Conservation (phyloP, 2,329 filamentous ascomycete species). For the Cladophialophora chaetospira region DNA sequence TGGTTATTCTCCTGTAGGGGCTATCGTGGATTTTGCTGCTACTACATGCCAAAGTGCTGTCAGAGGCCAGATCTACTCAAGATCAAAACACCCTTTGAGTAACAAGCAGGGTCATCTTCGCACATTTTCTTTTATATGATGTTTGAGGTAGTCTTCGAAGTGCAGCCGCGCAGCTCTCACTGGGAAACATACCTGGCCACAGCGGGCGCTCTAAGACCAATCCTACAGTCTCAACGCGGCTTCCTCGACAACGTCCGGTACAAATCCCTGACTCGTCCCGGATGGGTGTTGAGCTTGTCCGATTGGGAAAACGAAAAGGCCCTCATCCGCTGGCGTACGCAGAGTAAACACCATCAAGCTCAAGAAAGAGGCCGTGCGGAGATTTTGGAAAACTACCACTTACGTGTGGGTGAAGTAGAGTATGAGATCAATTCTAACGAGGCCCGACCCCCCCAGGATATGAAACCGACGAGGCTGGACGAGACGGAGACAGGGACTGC, state of each 20-base stretch:
- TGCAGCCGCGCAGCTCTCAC: not conserved
- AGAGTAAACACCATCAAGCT: conserved; percentile 4
- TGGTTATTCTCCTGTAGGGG: too few species aligned
- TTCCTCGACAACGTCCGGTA: conserved; percentile 12
- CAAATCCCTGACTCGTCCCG: conserved; percentile 6
- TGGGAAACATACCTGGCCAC: conserved; percentile 10
- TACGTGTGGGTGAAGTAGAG: conserved; percentile 2
- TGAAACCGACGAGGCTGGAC: conserved; percentile 1
- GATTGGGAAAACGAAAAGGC: conserved; percentile 17
- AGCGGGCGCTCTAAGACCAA: not conserved
- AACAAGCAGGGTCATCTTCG: too few species aligned
- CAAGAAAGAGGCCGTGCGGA: not conserved
- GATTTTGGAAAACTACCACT: conserved; percentile 9
- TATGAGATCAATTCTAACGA: not conserved
- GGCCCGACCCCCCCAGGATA: not conserved
- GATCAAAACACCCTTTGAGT: too few species aligned
- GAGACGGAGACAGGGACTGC: conserved; percentile 7
- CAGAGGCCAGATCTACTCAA: too few species aligned
- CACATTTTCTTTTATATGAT: too few species aligned
- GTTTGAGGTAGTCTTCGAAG: conserved; percentile 16
- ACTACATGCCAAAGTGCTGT: too few species aligned
- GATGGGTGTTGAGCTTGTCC: conserved; percentile 5
- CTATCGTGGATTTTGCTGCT: too few species aligned
- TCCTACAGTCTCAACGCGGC: conserved; percentile 5
- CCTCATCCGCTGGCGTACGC: conserved; percentile 10